A percentile compares a stretch with the other conserved stretches of the same genome.
Evolutionary conservation across 2,329 filamentous ascomycete genomes (phyloP).

Genomic region (Bimuria novae-zelandiae): DNA sequence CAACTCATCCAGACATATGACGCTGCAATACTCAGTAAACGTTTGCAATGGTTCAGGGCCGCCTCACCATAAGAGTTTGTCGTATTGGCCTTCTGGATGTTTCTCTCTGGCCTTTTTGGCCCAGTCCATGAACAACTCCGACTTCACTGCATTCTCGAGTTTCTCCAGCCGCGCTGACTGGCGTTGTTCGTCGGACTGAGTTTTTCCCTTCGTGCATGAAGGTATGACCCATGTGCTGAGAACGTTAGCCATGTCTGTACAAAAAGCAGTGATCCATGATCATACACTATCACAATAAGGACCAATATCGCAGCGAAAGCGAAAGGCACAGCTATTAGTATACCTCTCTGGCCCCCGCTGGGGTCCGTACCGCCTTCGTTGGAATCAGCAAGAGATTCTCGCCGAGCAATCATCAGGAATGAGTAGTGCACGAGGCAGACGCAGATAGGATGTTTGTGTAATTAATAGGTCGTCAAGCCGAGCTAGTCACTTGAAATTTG

Average conservation of each 20-base stretch:
- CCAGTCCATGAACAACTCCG: constrained; percentile 43
- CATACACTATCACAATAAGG: constrained; percentile 37
- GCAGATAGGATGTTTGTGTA: too few relatives aligned
- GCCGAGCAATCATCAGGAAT: too few relatives aligned
- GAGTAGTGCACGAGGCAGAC: too few relatives aligned
- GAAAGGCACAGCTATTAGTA: background rate
- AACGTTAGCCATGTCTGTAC: constrained; percentile 14
- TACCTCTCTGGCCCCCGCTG: background rate
- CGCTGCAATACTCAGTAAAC: constrained; percentile 25
- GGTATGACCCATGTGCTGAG: constrained; percentile 32
- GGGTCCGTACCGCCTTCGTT: background rate
- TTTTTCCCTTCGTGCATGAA: constrained; percentile 13
- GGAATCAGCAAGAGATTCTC: background rate
- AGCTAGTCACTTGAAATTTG: too few relatives aligned
- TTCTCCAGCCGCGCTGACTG: constrained; percentile 35
- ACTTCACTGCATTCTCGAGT: constrained; percentile 37
- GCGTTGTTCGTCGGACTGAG: constrained; percentile 26
- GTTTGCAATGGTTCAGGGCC: background rate
- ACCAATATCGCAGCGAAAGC: constrained; percentile 19
- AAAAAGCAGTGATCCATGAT: background rate
- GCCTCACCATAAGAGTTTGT: constrained; percentile 33
- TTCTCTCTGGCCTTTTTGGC: constrained; percentile 28
- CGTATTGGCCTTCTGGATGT: constrained; percentile 18
- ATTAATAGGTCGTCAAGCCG: too few relatives aligned
- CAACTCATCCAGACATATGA: constrained; percentile 46